These are phyloP conservation scores for Suillus placidus DNA, from an alignment of 768 basidiomycete genomes.

Conservation along the genomic window DNA sequence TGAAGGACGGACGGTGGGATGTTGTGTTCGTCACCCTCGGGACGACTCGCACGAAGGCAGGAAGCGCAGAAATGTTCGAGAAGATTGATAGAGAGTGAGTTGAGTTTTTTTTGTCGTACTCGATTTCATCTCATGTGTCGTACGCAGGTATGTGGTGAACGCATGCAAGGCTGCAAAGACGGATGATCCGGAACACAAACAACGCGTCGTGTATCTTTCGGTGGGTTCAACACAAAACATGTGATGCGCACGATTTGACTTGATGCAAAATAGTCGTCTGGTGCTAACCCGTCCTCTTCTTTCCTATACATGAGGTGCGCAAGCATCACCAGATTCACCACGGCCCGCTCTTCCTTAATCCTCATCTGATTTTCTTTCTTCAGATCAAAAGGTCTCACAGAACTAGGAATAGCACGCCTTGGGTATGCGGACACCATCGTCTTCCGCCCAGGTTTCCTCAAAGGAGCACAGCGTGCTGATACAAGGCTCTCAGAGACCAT, in stretches of 20 bases:
- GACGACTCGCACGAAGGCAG: constrained; percentile 62
- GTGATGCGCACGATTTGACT: neutral
- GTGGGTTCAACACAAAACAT: constrained; percentile 38
- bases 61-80: constrained; percentile 66
- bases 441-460: constrained; percentile 64
- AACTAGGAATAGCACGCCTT: constrained; percentile 62
- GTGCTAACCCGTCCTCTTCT: constrained; percentile 50
- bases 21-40: constrained; percentile 78
- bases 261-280: constrained; percentile 40
- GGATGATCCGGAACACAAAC: constrained; percentile 45
- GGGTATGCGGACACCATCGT: constrained; percentile 74
- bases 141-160: constrained; percentile 67
- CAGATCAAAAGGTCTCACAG: constrained; percentile 79
- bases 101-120: neutral
- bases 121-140: neutral
- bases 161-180: constrained; percentile 67
- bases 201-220: constrained; percentile 73
- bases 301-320: constrained; percentile 55
- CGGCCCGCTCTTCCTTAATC: neutral
- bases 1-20: constrained; percentile 67
- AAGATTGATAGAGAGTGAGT: constrained; percentile 78
- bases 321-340: constrained; percentile 15
- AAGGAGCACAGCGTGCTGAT: constrained; percentile 48
- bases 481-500: constrained; percentile 44
- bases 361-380: neutral